These are phyloP conservation scores for Poa pratensis DNA, from an alignment of 176 grass and related monocot species.

Conservation along the genomic window DNA sequence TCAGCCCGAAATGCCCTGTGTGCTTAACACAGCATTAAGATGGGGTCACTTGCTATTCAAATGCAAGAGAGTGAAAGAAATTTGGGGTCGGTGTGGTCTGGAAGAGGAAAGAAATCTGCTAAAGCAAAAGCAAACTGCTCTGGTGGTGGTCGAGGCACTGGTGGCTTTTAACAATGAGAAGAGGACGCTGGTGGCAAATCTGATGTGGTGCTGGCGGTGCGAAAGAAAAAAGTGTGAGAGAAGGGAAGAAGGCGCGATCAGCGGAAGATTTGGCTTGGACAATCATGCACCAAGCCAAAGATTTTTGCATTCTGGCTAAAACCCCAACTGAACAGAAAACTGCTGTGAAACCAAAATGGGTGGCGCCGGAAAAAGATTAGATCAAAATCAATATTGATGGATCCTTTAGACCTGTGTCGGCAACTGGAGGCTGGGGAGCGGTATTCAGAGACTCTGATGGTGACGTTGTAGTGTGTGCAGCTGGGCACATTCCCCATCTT, in stretches of 20 bases:
- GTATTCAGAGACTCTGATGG: neutral
- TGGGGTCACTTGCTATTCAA: neutral
- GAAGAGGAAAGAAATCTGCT: too few species aligned
- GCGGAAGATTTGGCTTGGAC: too few species aligned
- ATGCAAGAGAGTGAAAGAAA: neutral
- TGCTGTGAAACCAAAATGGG: too few species aligned
- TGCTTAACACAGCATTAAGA: neutral
- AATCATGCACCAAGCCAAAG: too few species aligned
- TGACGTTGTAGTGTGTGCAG: neutral
- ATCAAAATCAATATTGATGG: neutral
- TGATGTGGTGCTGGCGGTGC: neutral
- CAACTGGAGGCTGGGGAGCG: neutral
- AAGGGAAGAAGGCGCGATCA: neutral
- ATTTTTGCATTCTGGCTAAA: too few species aligned
- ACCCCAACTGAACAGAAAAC: too few species aligned
- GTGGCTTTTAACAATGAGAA: neutral
- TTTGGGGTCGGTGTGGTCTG: neutral
- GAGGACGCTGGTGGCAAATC: neutral
- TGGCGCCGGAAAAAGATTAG: neutral
- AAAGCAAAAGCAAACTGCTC: too few species aligned
- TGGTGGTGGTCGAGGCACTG: too few species aligned
- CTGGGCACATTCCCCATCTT: too few species aligned
- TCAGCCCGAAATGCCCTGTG: neutral
- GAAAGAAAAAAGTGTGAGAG: neutral
- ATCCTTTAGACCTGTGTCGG: fast-evolving